Conservation (phyloP, 2,329 filamentous ascomycete species). For the Drechslerella dactyloides region DNA sequence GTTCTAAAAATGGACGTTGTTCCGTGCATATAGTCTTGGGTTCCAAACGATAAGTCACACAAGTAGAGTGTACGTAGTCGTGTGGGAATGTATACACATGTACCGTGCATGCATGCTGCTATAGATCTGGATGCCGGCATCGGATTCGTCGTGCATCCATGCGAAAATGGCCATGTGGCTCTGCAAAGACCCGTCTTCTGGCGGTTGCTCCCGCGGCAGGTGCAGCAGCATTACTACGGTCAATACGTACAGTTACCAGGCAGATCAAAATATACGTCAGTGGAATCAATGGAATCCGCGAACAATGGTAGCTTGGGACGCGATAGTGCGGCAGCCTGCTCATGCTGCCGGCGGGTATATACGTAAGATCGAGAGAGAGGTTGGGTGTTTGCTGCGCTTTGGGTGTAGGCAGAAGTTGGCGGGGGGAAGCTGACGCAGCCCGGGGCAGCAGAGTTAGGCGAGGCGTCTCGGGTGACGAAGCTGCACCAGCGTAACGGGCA, state of each 20-base stretch:
- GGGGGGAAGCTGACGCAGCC: slow-evolving; percentile 34
- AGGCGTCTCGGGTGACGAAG: slow-evolving; percentile 29
- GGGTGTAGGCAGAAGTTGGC: slow-evolving; percentile 36
- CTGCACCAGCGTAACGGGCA: background rate
- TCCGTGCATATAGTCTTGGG: too few relatives aligned
- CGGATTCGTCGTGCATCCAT: background rate
- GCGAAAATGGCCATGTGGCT: background rate
- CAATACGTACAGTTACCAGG: background rate
- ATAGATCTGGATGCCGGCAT: background rate
- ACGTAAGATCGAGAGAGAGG: background rate
- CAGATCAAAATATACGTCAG: background rate
- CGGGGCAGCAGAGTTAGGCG: slow-evolving; percentile 19
- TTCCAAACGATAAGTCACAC: too few relatives aligned
- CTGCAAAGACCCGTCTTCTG: background rate
- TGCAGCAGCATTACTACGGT: too few relatives aligned
- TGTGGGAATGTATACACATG: too few relatives aligned
- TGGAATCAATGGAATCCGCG: background rate
- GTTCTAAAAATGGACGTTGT: too few relatives aligned
- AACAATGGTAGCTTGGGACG: background rate
- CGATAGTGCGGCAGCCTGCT: background rate
- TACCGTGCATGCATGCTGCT: too few relatives aligned
- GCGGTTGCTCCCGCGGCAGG: background rate
- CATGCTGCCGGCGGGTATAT: background rate
- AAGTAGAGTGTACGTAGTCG: too few relatives aligned
- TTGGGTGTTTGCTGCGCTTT: slow-evolving; percentile 17